These are phyloP conservation scores for Niebla homalea DNA, from an alignment of 495 filamentous ascomycete species.

Conservation along the genomic window DNA sequence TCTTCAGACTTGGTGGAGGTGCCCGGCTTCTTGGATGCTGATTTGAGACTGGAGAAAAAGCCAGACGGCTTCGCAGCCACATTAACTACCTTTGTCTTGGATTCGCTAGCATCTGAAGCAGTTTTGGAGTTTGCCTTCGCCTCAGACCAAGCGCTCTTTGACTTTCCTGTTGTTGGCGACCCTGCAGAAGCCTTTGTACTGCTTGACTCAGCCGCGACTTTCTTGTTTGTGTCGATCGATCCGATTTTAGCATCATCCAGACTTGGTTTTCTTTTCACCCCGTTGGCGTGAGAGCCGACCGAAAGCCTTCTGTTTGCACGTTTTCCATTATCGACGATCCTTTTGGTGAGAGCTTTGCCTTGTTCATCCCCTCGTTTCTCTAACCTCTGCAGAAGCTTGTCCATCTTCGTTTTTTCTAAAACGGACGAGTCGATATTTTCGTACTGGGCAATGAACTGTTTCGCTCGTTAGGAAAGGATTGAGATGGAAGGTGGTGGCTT, in stretches of 20 bases:
- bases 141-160: constrained; percentile 11
- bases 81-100: constrained; percentile 36
- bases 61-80: constrained; percentile 43
- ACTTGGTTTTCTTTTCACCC: constrained; percentile 31
- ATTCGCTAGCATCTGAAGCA: constrained; percentile 13
- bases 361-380: constrained; percentile 53
- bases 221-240: constrained; percentile 20
- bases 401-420: constrained; percentile 54
- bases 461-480: constrained; percentile 7
- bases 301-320: constrained; percentile 26
- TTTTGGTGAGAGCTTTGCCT: constrained; percentile 43
- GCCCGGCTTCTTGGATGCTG: constrained; percentile 48
- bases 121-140: constrained; percentile 19
- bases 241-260: constrained; percentile 32
- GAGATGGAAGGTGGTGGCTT: constrained; percentile 11
- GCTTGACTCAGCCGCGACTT: constrained; percentile 3
- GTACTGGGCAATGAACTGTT: constrained; percentile 48
- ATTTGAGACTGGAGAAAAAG: constrained; percentile 44
- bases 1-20: constrained; percentile 27
- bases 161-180: background rate
- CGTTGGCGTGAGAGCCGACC: constrained; percentile 13
- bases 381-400: constrained; percentile 47
- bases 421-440: constrained; percentile 48
- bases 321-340: constrained; percentile 43
- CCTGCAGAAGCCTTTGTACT: constrained; percentile 8